Evolutionary conservation across 108 stramenopile genomes (phyloP), one percentile per base, ranked within the genome.

Genomic region (Fistulifera pelliculosa): DNA sequence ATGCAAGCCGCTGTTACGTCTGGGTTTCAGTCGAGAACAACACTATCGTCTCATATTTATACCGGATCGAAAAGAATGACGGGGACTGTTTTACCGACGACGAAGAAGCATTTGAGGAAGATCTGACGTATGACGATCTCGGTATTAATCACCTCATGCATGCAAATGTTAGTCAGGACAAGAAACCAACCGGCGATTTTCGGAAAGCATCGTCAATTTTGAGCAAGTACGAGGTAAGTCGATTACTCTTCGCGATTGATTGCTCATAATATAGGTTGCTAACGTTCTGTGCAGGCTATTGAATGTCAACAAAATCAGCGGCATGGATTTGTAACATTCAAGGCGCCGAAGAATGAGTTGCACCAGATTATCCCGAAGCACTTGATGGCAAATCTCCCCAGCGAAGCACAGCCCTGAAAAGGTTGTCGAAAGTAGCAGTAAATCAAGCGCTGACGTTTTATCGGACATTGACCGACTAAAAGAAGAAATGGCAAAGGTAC

Each of bases 311-410:
- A 57, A 26, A 44, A 44, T 19, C 15, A 57, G 23, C 21, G 24
- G 56, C 43, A 24, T 22, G 56, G 56, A 17, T 57, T 57, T 18
- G 56, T 57, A 2, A 57, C 14, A 6, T 57, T 57, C 39, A 38
- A 40, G 19, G 8, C 31, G 31, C 31, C 31, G 6, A 35, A 35
- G 6, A 35, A 35, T 35, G 3, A 3, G 8, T 35, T 8, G 6
- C 31, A 35, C 31, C 31, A 3, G 8, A 47, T 47, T 22, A 47
- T 47, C 10, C 44, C 21, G 4, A 22, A 22, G 10, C 44, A 21
- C 10, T 47, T 47, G 44, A 10, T 22, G 3, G 44, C 44, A 10
- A 38, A 54, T 54, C 28, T 23, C 31, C 53, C 53, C 23, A 21
- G 38, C 23, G 53, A 23, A 3, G 31, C 31, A 35, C 31, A 8